Evolutionary conservation across 441 rosid species (phyloP), one percentile per base, ranked within the genome.

Genomic region (Cnidoscolus chayamansa): DNA sequence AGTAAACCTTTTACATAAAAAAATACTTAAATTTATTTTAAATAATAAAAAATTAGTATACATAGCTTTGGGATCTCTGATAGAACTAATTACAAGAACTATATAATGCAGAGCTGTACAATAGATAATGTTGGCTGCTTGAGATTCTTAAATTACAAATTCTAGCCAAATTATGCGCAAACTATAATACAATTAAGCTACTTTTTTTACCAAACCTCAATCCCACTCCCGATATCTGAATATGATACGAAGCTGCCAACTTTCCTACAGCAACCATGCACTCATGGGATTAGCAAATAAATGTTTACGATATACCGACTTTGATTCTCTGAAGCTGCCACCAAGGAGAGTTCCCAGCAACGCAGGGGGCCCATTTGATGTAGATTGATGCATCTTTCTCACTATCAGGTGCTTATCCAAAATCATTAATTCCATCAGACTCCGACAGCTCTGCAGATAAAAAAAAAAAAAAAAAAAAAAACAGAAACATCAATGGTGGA

Each of bases 391-490:
- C 98, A 90, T 90, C 76, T 80, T 88, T 82, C 86, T 86, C 71
- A 84, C 84, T 0, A 74, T 79, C 6, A 90, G 77, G 80, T 93
- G 92, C 73, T 81, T 81, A 19, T 95, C 97, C 70, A 89, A 82
- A 76, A 81, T 81, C 97, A 93, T 93, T 73, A 85, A 81, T 81
- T 91, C 90, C 84, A 95, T 58, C 69, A 93, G 81, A 75, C 73
- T 84, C 82, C 88, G 81, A 77, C 96, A 90, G 74, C 94, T 91
- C 98, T 95, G 74, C 20, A 77, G 25, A 25, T 25, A 25, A 25
- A 25, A 25, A 25, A 25, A 25, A 25, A 25, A 25, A 25, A 25
- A 25, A 25, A 25, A 25, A 25, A 25, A 25, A 25, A 25, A 25
- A 25, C 25, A 25, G 25, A 25, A 64, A 63, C 15, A 30, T 56